Evolutionary conservation across 2,329 filamentous ascomycete genomes (phyloP).

Genomic region (Coniella vitis): DNA sequence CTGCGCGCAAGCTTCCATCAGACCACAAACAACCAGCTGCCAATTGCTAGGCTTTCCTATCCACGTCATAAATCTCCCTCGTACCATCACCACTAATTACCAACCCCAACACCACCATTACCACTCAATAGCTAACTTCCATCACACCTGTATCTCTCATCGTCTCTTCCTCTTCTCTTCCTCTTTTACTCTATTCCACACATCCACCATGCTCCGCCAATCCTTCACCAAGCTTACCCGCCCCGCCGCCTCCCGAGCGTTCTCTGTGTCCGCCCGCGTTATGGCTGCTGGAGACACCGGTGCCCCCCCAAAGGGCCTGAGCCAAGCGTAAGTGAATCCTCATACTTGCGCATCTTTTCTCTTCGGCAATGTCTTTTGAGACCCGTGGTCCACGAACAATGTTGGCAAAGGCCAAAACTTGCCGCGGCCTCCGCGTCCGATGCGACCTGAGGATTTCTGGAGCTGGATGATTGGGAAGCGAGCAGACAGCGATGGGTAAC

Average conservation of each 20-base stretch:
- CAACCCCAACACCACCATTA: not conserved
- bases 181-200: not conserved
- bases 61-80: constrained; percentile 4
- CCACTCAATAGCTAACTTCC: not conserved
- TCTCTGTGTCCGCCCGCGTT: constrained; percentile 55
- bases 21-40: constrained; percentile 8
- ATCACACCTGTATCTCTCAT: not conserved
- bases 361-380: not conserved
- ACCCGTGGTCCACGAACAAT: too few species aligned
- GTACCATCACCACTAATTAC: not conserved
- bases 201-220: constrained; percentile 59
- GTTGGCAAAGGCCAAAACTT: not conserved
- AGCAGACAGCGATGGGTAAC: too few species aligned
- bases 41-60: constrained; percentile 11
- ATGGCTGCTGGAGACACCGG: constrained; percentile 69
- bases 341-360: not conserved
- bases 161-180: not conserved
- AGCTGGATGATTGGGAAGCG: too few species aligned
- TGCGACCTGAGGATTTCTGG: too few species aligned
- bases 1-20: not conserved
- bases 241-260: constrained; percentile 48
- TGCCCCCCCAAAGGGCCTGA: constrained; percentile 46
- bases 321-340: constrained; percentile 40
- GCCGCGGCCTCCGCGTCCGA: not conserved
- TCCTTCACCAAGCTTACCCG: constrained; percentile 47